These are phyloP conservation scores for Cenchrus americanus DNA, from an alignment of 176 grass and related monocot species.

Conservation along the genomic window DNA sequence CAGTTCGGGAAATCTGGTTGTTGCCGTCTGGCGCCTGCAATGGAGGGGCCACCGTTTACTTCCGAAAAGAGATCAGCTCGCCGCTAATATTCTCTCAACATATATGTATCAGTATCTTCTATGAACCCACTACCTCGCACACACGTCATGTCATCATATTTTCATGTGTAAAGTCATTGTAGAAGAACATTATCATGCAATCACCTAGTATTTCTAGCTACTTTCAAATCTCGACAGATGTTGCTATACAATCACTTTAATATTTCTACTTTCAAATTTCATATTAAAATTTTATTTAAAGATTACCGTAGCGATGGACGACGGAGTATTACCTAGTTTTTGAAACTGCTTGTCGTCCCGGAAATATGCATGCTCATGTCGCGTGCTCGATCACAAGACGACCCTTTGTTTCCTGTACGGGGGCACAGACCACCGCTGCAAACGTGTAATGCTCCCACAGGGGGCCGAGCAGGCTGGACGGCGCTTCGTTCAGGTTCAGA, in stretches of 20 bases:
- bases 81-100: neutral
- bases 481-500: neutral
- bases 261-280: too few species aligned
- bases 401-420: constrained; percentile 1
- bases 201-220: too few species aligned
- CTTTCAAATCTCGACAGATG: too few species aligned
- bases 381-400: neutral
- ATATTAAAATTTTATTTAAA: too few species aligned
- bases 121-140: too few species aligned
- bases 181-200: too few species aligned
- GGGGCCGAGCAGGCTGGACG: neutral
- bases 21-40: neutral
- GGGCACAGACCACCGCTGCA: neutral
- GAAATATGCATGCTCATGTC: neutral
- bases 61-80: too few species aligned
- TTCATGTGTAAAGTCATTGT: too few species aligned
- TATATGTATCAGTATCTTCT: neutral
- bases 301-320: too few species aligned
- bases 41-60: neutral
- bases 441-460: neutral
- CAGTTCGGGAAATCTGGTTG: neutral
- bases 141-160: too few species aligned
- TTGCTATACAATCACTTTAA: too few species aligned
- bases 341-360: neutral
- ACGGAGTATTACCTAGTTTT: neutral